These are phyloP conservation scores for Colletotrichum orchidophilum DNA, from an alignment of 2,329 filamentous ascomycete genomes.

Conservation along the genomic window DNA sequence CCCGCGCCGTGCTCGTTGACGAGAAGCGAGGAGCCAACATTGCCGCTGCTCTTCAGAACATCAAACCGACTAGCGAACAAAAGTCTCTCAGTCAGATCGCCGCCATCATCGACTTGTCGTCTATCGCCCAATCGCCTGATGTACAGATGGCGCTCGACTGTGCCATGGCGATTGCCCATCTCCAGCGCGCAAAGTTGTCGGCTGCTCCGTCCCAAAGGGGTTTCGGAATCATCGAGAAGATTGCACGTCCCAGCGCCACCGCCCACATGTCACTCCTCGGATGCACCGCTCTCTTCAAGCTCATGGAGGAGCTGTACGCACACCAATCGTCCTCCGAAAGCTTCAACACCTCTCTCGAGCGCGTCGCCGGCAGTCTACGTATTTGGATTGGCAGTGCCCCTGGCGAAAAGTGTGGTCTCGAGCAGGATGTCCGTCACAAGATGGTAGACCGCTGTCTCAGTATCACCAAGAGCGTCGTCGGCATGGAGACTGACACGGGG, in stretches of 20 bases:
- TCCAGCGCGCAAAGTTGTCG: slow-evolving; percentile 54
- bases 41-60: slow-evolving; percentile 62
- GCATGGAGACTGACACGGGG: slow-evolving; percentile 68
- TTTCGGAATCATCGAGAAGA: slow-evolving; percentile 58
- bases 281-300: slow-evolving; percentile 66
- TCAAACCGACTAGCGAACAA: slow-evolving; percentile 53
- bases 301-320: slow-evolving; percentile 63
- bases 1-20: slow-evolving; percentile 65
- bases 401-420: slow-evolving; percentile 62
- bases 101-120: slow-evolving; percentile 58
- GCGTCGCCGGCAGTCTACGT: slow-evolving; percentile 64
- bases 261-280: slow-evolving; percentile 64
- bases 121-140: slow-evolving; percentile 57
- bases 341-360: slow-evolving; percentile 61
- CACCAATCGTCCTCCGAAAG: slow-evolving; percentile 58
- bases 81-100: slow-evolving; percentile 43
- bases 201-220: slow-evolving; percentile 53
- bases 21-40: slow-evolving; percentile 66
- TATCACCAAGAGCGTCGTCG: slow-evolving; percentile 65
- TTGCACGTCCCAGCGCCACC: slow-evolving; percentile 53
- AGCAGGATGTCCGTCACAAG: slow-evolving; percentile 58
- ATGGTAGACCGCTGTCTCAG: slow-evolving; percentile 65
- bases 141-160: slow-evolving; percentile 67
- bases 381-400: slow-evolving; percentile 67
- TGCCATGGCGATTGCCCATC: slow-evolving; percentile 68